Base-by-base conservation (phyloP, 148 eudicot species). In the Suaeda aralocaspica region DNA sequence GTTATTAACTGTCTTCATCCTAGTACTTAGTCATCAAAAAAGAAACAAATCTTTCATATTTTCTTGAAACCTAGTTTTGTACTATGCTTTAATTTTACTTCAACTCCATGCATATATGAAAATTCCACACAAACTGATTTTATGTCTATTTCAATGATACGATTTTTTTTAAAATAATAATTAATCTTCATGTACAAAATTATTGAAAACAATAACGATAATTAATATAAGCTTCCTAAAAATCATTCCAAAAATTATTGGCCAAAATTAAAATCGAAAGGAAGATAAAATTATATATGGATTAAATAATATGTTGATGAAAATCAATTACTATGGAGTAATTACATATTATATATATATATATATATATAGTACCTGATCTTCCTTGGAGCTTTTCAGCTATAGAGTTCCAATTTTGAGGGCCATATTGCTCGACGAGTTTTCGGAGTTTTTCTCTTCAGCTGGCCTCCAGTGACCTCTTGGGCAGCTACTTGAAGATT, bases 401-500 rank as follows among this genome's bases (percentile, higher is more conserved):
- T 57, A 91, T 91, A 59, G 96, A 87, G 61, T 94, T 94, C 98
- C 97, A 91, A 58, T 94, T 94, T 29, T 91, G 98, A 48, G 98
- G 96, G 16, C 98, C 98, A 44, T 77, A 87, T 69, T 81, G 82
- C 56, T 87, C 88, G 41, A 94, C 98, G 2, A 91, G 92, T 74
- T 81, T 87, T 62, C 91, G 81, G 62, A 94, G 97, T 68, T 84
- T 91, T 63, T 89, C 96, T 94, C 98, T 58, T 94, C 98, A 16
- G 97, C 91, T 0, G 98, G 98, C 48, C 98, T 79, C 98, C 98
- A 94, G 79, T 94, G 98, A 1, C 98, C 98, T 75, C 97, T 80
- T 14, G 92, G 89, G 72, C 96, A 90, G 64, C 86, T 75, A 16
- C 66, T 76, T 2, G 77, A 72, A 0, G 83, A 76, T 68, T 75